These are phyloP conservation scores for Colletotrichum higginsianum DNA, from an alignment of 2,329 filamentous ascomycete species.

Conservation along the genomic window DNA sequence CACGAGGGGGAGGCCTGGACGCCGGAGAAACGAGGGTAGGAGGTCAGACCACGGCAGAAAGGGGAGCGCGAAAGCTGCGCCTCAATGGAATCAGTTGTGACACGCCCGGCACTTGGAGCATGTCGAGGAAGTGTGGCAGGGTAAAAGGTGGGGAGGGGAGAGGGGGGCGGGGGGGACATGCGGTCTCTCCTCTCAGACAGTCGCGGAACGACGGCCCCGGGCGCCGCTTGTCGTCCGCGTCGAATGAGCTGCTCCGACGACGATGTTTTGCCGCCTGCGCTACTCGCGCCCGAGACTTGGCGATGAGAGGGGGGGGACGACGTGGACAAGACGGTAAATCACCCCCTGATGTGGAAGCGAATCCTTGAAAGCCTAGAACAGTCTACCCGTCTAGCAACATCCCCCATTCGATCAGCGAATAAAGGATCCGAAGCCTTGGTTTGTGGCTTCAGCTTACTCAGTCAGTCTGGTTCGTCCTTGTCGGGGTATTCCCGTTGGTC, in stretches of 20 bases:
- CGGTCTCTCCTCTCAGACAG: not conserved
- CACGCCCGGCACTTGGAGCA: not conserved
- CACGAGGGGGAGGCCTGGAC: too few relatives aligned
- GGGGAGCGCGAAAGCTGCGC: not conserved
- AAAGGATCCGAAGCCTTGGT: too few relatives aligned
- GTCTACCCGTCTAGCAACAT: too few relatives aligned
- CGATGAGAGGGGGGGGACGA: not conserved
- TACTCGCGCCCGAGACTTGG: not conserved
- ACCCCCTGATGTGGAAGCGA: not conserved
- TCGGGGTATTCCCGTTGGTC: too few relatives aligned
- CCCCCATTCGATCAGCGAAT: too few relatives aligned
- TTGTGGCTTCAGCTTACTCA: too few relatives aligned
- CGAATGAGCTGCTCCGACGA: not conserved
- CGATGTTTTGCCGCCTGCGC: not conserved
- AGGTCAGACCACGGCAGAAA: not conserved
- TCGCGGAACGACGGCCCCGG: conserved; percentile 7
- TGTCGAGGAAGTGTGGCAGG: not conserved
- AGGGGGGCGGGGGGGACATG: too few relatives aligned
- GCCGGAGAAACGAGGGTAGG: not conserved
- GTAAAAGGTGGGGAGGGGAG: not conserved
- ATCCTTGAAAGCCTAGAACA: too few relatives aligned
- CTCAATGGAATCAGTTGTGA: not conserved
- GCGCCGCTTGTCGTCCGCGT: not conserved
- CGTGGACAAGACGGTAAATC: not conserved
- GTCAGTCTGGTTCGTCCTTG: too few relatives aligned